Evolutionary conservation across 2,329 filamentous ascomycete genomes (phyloP), one percentile per base, ranked within the genome.

Genomic region (Conoideocrella luteorostrata): DNA sequence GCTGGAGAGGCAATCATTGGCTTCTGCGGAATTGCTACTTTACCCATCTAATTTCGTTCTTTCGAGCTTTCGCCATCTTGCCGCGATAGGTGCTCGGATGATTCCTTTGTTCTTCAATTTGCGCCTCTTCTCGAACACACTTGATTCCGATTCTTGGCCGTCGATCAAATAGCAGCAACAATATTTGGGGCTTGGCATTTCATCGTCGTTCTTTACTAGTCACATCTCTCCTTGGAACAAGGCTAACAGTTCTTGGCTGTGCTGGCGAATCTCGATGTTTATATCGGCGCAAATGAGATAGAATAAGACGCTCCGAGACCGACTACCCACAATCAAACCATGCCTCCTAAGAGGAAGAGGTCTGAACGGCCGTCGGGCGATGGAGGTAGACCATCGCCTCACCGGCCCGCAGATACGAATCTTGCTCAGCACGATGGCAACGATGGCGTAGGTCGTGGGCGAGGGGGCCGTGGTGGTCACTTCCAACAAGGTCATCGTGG

Each of bases 321-420:
- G 47, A 47, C 47, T 44, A 43, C 43, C 24, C 18, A 47, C 43
- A 49, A 52, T 50, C 49, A 54, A 58, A 56, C 53, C 48, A 80
- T 80, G 77, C 70, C 74, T 66, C 70, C 72, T 22, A 80, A 80
- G 65, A 71, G 77, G 55, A 81, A 80, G 71, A 72, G 75, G 60
- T 66, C 68, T 56, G 74, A 78, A 38, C 67, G 75, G 51, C 62
- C 62, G 41, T 65, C 66, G 47, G 62, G 64, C 49, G 75, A 80
- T 46, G 68, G 65, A 44, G 64, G 64, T 50, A 70, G 80, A 47
- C 78, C 79, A 17, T 75, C 80, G 40, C 80, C 81, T 41, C 78
- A 84, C 62, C 76, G 78, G 26, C 79, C 80, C 37, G 71, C 68
- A 41, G 75, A 82, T 52, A 73, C 73, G 6, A 56, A 63, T 30